Conservation (phyloP, 306 rosid genomes). For the Citrullus amarus region DNA sequence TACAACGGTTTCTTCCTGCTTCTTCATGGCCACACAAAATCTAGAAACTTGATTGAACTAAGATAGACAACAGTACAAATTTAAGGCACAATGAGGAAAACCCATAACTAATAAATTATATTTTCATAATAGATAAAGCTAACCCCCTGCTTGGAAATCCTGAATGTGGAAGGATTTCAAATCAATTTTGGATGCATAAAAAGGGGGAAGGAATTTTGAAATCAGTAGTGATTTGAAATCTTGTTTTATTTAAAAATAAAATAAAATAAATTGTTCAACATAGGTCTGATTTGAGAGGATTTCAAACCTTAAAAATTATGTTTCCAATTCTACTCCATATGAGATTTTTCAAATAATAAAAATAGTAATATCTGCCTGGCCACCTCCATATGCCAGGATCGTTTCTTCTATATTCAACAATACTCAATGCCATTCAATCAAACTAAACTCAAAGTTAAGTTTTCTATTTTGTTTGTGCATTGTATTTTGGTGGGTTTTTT, state of each 20-base stretch:
- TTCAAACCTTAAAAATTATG: neutral
- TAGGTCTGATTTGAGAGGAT: neutral
- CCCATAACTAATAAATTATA: neutral
- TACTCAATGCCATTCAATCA: neutral
- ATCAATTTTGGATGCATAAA: too few relatives aligned
- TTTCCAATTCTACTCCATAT: neutral
- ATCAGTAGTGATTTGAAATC: too few relatives aligned
- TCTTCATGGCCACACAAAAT: conserved; percentile 21
- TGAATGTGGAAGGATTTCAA: too few relatives aligned
- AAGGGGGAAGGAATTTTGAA: too few relatives aligned
- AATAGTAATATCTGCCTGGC: neutral
- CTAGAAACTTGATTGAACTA: conserved; percentile 1
- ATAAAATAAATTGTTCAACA: too few relatives aligned
- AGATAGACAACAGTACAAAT: neutral
- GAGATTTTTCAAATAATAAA: too few relatives aligned
- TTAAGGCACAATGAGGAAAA: neutral
- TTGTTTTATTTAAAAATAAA: too few relatives aligned
- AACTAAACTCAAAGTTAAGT: neutral
- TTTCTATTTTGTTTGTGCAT: neutral
- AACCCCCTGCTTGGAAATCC: neutral
- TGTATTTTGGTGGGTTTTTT: too few relatives aligned
- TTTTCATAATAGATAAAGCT: neutral
- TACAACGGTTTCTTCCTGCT: conserved; percentile 20
- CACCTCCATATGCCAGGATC: neutral
- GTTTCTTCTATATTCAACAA: neutral